Evolutionary conservation across 108 stramenopile genomes (phyloP), one percentile per base, ranked within the genome.

Genomic region (Skeletonema grethae): DNA sequence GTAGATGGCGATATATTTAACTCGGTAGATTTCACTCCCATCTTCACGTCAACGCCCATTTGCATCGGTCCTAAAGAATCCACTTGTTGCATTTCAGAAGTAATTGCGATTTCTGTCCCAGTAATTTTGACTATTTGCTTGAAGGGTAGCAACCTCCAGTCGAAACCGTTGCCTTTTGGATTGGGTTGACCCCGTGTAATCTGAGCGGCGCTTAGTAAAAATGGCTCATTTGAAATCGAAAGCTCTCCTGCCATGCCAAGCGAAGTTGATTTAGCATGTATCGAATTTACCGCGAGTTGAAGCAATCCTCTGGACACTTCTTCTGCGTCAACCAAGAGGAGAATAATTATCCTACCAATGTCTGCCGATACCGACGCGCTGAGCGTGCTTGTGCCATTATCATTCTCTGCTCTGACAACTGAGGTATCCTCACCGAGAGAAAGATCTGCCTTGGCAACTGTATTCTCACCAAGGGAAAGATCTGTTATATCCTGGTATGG

Each of bases 1-100:
- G 43, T 65, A 24, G 76, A 77, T 45, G 76, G 76, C 12, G 66
- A 64, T 30, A 57, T 46, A 60, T 77, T 77, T 7, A 77, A 30
- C 22, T 41, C n/a, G 25, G 69, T 58, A 0, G 7, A 20, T 50
- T 64, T 64, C 6, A 61, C 57, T 24, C 76, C 63, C 39, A 62
- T 13, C 30, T 69, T 38, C 34, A 76, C 18, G 56, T 57, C 50
- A 4, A 74, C 25, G 9, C 8, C 36, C 6, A 25, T 22, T 45
- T 46, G 4, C 9, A 60, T 10, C 20, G 9, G 25, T 13, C 15
- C 28, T 41, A 43, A 8, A 56, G 0, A 13, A 63, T 22, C 36
- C 16, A 16, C 5, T 41, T 43, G 39, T 18, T 61, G 48, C 36
- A 0, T 36, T 31, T 57, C 38, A 5, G 34, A 13, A 34, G 31